Base-by-base conservation (phyloP, 1,284 basidiomycete genomes). In the Gymnopus androsaceus region DNA sequence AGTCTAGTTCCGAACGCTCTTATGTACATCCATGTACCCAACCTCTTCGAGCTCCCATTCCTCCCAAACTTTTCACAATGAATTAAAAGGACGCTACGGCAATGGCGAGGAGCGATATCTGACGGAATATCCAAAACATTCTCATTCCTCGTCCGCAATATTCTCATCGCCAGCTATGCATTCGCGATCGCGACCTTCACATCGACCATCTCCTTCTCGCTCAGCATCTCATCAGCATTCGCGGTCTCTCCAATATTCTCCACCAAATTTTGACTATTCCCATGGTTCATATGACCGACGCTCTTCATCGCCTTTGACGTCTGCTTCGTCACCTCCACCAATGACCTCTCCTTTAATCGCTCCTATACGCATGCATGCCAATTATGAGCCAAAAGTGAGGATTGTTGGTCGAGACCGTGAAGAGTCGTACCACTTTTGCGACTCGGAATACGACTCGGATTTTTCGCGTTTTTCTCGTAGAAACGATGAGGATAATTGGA, bases 21-120 rank as follows among this genome's bases (percentile, higher is more conserved):
- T 34, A 50, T 23, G 27, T 38, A 50, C 48, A 28, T 50, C 48
- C 48, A 50, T 50, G 48, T 50, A 28, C 48, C 48, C 34, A 12
- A 25, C 12, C 28, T 38, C 48, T n/a, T n/a, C n/a, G n/a, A n/a
- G n/a, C n/a, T n/a, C n/a, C n/a, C n/a, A n/a, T n/a, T n/a, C n/a
- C n/a, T n/a, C n/a, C 14, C 15, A 50, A 28, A 19, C 8, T 12
- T 28, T 15, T 5, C 25, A 37, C 12, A 15, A 50, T 27, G 36
- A 33, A 11, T 14, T 27, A n/a, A 37, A 4, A 40, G 19, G 34
- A 9, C 36, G 25, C 3, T 36, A 38, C 25, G 30, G 23, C 4
- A 19, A 9, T 17, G 17, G n/a, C 27, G 33, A 50, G 23, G 48
- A 37, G 17, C 23, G 23, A 17, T 8, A 48, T 28, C 33, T 25